Percentiles rank a stretch among this genome's conserved stretches.
Conservation (phyloP, 139 green algal genomes). For the Zygnema cylindricum region DNA sequence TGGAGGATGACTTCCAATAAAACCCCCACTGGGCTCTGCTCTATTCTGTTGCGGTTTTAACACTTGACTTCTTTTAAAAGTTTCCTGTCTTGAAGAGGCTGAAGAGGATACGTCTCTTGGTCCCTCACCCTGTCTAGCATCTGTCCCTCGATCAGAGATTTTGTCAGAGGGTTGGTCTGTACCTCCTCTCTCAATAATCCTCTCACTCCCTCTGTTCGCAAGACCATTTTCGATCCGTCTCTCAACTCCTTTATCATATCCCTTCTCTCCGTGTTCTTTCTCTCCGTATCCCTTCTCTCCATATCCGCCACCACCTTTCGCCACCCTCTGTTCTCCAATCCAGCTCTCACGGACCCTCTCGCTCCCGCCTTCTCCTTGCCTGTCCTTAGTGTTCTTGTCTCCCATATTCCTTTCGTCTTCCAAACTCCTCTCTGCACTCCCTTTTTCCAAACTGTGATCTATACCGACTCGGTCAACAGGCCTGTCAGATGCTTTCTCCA, state of each 20-base stretch:
- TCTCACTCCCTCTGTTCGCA: background rate
- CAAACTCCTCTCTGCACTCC: background rate
- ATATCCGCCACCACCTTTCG: too few species aligned
- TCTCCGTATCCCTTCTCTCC: too few species aligned
- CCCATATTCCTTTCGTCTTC: background rate
- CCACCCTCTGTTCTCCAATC: background rate
- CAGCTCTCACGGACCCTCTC: background rate
- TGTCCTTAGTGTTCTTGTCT: background rate
- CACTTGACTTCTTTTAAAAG: background rate
- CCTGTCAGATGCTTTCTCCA: background rate
- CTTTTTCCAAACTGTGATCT: background rate
- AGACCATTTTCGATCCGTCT: too few species aligned
- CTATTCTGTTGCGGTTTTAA: too few species aligned
- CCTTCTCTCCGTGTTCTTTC: too few species aligned
- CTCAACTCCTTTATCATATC: too few species aligned
- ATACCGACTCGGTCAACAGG: background rate
- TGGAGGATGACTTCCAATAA: too few species aligned
- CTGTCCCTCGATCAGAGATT: too few species aligned
- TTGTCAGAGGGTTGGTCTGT: background rate
- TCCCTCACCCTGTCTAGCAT: background rate
- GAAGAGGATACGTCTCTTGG: background rate
- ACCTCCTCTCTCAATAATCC: background rate
- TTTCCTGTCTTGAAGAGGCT: too few species aligned
- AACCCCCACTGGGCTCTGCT: too few species aligned
- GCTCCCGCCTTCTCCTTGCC: background rate